Evolutionary conservation across 495 filamentous ascomycete genomes (phyloP).

Genomic region (Jackrogersella multiformis): DNA sequence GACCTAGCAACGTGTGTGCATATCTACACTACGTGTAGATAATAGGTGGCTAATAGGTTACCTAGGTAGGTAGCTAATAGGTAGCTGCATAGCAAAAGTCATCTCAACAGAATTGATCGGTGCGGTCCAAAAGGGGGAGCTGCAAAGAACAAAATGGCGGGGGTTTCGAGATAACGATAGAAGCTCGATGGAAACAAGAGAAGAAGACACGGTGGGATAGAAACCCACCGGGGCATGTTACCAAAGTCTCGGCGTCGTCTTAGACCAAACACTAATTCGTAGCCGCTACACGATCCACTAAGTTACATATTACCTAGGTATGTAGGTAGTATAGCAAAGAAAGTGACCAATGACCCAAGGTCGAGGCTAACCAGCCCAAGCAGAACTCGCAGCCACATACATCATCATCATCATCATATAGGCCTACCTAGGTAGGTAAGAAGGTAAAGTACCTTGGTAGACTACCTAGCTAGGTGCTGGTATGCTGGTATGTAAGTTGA

Average conservation of each 20-base stretch:
- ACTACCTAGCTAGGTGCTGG: no score
- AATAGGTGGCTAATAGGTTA: no score
- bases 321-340: no score
- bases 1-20: constrained; percentile 27
- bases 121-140: constrained; percentile 45
- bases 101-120: constrained; percentile 35
- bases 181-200: constrained; percentile 44
- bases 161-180: constrained; percentile 47
- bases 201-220: constrained; percentile 25
- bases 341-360: constrained; percentile 13
- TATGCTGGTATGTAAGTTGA: constrained; percentile 23
- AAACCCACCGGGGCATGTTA: constrained; percentile 24
- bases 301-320: no score
- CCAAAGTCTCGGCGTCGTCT: constrained; percentile 34
- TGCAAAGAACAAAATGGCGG: constrained; percentile 45
- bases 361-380: constrained; percentile 30
- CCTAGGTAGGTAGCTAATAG: background rate
- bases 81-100: constrained; percentile 14
- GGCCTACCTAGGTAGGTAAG: background rate
- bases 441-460: constrained; percentile 9
- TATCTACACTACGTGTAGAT: no score
- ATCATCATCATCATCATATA: constrained; percentile 4
- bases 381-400: constrained; percentile 27
- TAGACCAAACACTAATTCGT: constrained; percentile 16
- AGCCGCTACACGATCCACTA: constrained; percentile 25